Percentiles rank a stretch among this genome's conserved stretches.
Evolutionary conservation across 2,329 filamentous ascomycete species (phyloP).

Genomic region (Stagonosporopsis chrysanthemi): DNA sequence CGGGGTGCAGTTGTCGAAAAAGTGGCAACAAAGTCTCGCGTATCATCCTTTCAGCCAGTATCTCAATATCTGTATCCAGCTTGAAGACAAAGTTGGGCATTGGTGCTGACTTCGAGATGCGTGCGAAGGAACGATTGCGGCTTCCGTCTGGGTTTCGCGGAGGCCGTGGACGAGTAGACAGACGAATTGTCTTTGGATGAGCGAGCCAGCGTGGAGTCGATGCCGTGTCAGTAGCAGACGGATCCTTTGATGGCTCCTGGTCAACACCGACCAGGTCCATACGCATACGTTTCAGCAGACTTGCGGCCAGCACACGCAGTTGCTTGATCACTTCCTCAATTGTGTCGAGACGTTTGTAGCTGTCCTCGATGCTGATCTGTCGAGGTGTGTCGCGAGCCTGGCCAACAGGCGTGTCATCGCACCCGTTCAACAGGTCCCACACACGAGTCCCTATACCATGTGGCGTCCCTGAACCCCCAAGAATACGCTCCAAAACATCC

Average conservation of each 20-base stretch:
- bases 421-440: constrained; percentile 82
- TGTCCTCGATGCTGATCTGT: constrained; percentile 95
- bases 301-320: constrained; percentile 71
- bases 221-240: neutral
- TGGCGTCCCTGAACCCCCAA: constrained; percentile 73
- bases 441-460: constrained; percentile 74
- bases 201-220: constrained; percentile 71
- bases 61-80: constrained; percentile 64
- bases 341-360: constrained; percentile 75
- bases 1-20: constrained; percentile 76
- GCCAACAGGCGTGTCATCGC: constrained; percentile 77
- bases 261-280: constrained; percentile 72
- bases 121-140: constrained; percentile 67
- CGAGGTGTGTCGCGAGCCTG: constrained; percentile 75
- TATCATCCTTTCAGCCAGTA: constrained; percentile 72
- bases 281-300: constrained; percentile 79
- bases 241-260: constrained; percentile 23
- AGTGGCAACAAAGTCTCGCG: constrained; percentile 72
- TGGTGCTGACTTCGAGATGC: constrained; percentile 77
- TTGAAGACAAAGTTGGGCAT: constrained; percentile 78
- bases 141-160: constrained; percentile 61
- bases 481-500: constrained; percentile 69
- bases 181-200: constrained; percentile 78
- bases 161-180: constrained; percentile 74
- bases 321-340: constrained; percentile 71